Evolutionary conservation across 345 rosid species (phyloP).

Genomic region (Eucalyptus erythrocorys): DNA sequence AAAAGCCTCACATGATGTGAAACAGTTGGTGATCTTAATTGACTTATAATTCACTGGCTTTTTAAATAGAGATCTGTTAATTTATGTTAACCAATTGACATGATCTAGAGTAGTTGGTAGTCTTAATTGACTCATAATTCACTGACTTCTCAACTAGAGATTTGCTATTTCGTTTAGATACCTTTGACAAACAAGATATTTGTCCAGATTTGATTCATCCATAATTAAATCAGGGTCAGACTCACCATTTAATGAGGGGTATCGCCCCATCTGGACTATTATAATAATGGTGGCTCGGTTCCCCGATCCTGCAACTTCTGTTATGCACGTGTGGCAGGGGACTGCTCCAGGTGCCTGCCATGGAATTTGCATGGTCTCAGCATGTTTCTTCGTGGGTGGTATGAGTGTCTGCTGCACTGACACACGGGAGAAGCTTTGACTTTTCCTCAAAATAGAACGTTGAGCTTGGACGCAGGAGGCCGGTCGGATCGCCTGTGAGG

Average conservation of each 20-base stretch:
- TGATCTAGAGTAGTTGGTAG: not conserved
- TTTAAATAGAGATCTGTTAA: fast-evolving
- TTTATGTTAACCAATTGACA: not conserved
- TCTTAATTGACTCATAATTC: not conserved
- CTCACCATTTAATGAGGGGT: not conserved
- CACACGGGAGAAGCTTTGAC: not conserved
- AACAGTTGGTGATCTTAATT: not conserved
- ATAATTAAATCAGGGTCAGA: not conserved
- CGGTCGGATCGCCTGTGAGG: not conserved
- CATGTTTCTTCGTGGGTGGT: not conserved
- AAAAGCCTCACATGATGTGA: not conserved
- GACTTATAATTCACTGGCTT: not conserved
- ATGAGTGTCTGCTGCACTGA: not conserved
- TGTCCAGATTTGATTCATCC: not conserved
- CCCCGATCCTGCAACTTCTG: not conserved
- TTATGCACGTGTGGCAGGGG: not conserved
- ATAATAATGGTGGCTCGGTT: not conserved
- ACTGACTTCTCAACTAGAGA: not conserved
- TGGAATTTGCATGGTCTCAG: not conserved
- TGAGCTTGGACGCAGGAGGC: not conserved
- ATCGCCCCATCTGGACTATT: not conserved
- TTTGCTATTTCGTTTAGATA: not conserved
- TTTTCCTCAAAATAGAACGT: not conserved
- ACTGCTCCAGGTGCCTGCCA: not conserved
- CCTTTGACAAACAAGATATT: not conserved